These are phyloP conservation scores for Backusella circina DNA, from an alignment of 192 early-diverging fungal genomes.

Conservation along the genomic window DNA sequence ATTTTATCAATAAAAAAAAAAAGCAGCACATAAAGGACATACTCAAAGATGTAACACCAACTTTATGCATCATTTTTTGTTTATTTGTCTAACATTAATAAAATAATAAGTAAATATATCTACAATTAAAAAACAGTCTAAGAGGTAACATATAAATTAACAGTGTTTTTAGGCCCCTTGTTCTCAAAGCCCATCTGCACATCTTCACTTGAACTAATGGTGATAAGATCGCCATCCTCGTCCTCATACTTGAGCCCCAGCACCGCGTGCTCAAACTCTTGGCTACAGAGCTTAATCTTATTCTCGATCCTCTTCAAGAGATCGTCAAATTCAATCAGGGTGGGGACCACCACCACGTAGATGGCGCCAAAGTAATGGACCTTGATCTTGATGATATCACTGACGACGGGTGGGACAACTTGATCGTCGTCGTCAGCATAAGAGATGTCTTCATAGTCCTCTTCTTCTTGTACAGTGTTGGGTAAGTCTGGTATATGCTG, in stretches of 20 bases:
- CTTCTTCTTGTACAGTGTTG: neutral
- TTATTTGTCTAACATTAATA: neutral
- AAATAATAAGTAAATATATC: neutral
- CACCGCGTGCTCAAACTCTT: conserved; percentile 57
- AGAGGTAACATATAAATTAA: conserved; percentile 54
- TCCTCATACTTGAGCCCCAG: conserved; percentile 81
- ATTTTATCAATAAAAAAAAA: too few relatives aligned
- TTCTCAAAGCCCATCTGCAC: conserved; percentile 88
- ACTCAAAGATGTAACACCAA: too few relatives aligned
- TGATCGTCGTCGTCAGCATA: conserved; percentile 6
- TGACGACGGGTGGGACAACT: neutral
- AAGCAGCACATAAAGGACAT: too few relatives aligned
- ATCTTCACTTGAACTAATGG: conserved; percentile 85
- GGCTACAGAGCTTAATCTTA: conserved; percentile 81
- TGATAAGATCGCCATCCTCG: conserved; percentile 90
- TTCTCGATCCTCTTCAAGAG: conserved; percentile 78
- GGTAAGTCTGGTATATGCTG: neutral
- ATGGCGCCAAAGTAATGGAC: conserved; percentile 87
- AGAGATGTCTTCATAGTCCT: neutral
- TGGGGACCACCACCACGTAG: conserved; percentile 85
- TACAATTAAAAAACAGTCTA: neutral
- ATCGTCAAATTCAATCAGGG: conserved; percentile 70
- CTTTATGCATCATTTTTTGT: too few relatives aligned
- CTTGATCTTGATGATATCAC: conserved; percentile 69
- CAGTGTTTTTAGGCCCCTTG: conserved; percentile 40